Percentiles rank a stretch among this genome's conserved stretches.
phyloP scores from a whole-genome alignment of 2,329 filamentous ascomycete genomes.

The Trichoderma gracile region DNA sequence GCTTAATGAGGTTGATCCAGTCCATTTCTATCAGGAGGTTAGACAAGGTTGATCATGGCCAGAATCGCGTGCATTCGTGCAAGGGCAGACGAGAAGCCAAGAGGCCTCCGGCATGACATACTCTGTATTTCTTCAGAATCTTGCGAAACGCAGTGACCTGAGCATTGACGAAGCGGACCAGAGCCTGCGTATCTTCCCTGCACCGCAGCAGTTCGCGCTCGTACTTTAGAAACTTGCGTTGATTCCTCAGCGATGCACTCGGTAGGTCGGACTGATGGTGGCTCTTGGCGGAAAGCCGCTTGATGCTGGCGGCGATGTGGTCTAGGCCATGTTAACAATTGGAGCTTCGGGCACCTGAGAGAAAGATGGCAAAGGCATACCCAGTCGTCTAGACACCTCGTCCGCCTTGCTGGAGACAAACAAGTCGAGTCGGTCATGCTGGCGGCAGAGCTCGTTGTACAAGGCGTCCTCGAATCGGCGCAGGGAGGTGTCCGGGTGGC shows the following conservation, averaged over 20 bases:
- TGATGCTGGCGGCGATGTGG: slow-evolving; percentile 51
- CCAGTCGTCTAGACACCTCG: slow-evolving; percentile 70
- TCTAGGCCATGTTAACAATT: slow-evolving; percentile 39
- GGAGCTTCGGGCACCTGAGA: neutral
- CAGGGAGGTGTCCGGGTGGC: slow-evolving; percentile 61
- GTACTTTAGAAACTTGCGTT: slow-evolving; percentile 55
- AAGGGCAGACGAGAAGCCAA: neutral
- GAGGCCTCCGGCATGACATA: slow-evolving; percentile 35
- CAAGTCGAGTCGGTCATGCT: slow-evolving; percentile 75
- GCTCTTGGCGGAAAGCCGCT: slow-evolving; percentile 50
- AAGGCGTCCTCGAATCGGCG: slow-evolving; percentile 70
- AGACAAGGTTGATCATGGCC: neutral
- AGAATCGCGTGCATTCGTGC: neutral
- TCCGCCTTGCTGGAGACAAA: slow-evolving; percentile 80
- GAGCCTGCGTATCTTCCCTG: slow-evolving; percentile 68
- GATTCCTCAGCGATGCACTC: slow-evolving; percentile 47
- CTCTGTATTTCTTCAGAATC: slow-evolving; percentile 80
- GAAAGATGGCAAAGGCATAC: slow-evolving; percentile 42
- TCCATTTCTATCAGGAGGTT: slow-evolving; percentile 69
- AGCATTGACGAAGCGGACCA: slow-evolving; percentile 71
- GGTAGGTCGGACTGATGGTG: slow-evolving; percentile 35
- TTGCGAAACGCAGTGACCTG: slow-evolving; percentile 79
- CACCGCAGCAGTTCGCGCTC: slow-evolving; percentile 57
- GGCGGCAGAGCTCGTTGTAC: slow-evolving; percentile 67
- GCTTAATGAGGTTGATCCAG: slow-evolving; percentile 65